Evolutionary conservation across 192 early-diverging fungal genomes (phyloP).

Genomic region (Allomyces javanicus): DNA sequence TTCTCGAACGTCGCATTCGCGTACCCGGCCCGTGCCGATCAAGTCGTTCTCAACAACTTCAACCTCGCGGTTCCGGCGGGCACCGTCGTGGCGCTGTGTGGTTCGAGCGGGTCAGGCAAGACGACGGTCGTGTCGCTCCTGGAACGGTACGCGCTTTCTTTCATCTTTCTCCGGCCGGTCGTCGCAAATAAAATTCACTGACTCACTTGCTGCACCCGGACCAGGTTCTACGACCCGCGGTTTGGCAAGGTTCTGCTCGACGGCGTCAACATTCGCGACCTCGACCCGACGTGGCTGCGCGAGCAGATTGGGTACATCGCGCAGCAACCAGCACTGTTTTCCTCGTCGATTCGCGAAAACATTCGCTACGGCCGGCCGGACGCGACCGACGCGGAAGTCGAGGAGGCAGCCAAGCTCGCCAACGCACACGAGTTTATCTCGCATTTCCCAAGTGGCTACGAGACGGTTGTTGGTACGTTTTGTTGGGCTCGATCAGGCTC

Average conservation of each 20-base stretch:
- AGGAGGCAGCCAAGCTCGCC: slow-evolving; percentile 45
- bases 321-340: slow-evolving; percentile 59
- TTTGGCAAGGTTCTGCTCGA: slow-evolving; percentile 34
- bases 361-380: slow-evolving; percentile 36
- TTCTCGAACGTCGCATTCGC: slow-evolving; percentile 40
- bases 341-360: slow-evolving; percentile 52
- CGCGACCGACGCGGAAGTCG: slow-evolving; percentile 44
- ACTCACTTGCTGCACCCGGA: no score
- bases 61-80: slow-evolving; percentile 32
- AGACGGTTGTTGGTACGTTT: slow-evolving; percentile 20
- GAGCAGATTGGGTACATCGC: slow-evolving; percentile 41
- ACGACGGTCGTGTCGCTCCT: slow-evolving; percentile 39
- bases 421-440: slow-evolving; percentile 49
- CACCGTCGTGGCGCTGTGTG: slow-evolving; percentile 26
- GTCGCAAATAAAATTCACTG: no score
- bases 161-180: not conserved
- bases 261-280: slow-evolving; percentile 29
- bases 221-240: slow-evolving; percentile 41
- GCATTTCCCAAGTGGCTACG: slow-evolving; percentile 28
- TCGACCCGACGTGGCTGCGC: slow-evolving; percentile 36
- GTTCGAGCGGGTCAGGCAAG: slow-evolving; percentile 44
- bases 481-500: not conserved
- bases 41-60: slow-evolving; percentile 29
- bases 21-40: slow-evolving; percentile 42
- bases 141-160: slow-evolving; percentile 14